Evolutionary conservation across 108 stramenopile species (phyloP).

Genomic region (Conticribra weissflogii): DNA sequence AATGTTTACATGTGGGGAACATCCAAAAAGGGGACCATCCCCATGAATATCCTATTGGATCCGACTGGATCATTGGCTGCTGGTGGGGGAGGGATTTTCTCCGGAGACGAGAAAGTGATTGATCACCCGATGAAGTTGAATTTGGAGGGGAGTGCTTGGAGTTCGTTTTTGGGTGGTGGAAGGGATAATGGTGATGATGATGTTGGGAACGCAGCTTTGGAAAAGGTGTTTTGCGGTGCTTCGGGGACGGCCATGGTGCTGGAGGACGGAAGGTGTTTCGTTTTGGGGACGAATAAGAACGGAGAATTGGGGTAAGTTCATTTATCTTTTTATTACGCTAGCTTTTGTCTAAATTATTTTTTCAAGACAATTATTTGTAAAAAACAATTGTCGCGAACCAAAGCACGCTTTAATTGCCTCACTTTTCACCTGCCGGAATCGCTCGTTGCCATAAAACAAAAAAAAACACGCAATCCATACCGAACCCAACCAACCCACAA

Average conservation of each 20-base stretch:
- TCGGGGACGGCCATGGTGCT: conserved; percentile 63
- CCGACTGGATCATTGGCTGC: background rate
- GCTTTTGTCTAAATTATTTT: too few relatives aligned
- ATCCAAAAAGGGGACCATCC: conserved; percentile 41
- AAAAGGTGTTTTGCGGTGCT: conserved; percentile 62
- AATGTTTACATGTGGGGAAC: conserved; percentile 51
- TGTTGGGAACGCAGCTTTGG: conserved; percentile 3
- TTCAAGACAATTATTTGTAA: too few relatives aligned
- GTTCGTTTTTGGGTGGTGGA: conserved; percentile 12
- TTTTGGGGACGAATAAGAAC: conserved; percentile 70
- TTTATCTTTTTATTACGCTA: too few relatives aligned
- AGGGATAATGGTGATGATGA: background rate
- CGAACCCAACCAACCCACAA: too few relatives aligned
- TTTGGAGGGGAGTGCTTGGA: conserved; percentile 10
- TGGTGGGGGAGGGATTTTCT: background rate
- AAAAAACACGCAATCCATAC: too few relatives aligned
- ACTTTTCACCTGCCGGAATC: too few relatives aligned
- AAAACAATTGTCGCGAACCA: too few relatives aligned
- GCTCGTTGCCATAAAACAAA: too few relatives aligned
- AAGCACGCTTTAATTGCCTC: too few relatives aligned
- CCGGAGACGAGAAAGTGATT: conserved; percentile 30
- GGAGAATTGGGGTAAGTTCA: conserved; percentile 71
- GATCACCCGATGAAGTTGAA: conserved; percentile 37
- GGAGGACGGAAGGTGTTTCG: conserved; percentile 58
- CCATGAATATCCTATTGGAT: conserved; percentile 17